These are phyloP conservation scores for Aspergillus pseudoglaucus DNA, from an alignment of 2,329 filamentous ascomycete species.

Conservation along the genomic window DNA sequence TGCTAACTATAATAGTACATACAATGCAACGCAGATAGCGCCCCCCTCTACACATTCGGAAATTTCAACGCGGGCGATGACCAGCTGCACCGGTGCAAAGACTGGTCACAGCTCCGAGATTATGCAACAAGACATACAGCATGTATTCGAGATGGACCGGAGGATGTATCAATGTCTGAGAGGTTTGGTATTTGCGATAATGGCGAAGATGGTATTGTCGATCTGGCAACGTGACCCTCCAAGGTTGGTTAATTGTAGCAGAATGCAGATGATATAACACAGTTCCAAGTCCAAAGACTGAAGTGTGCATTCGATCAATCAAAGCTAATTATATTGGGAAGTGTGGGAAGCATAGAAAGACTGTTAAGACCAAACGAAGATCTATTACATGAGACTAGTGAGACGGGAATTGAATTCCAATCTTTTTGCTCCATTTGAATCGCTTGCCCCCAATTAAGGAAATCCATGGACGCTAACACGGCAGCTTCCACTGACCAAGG, in stretches of 20 bases:
- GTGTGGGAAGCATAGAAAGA: no score
- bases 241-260: no score
- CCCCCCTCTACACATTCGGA: background rate
- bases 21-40: background rate
- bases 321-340: no score
- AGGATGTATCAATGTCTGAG: background rate
- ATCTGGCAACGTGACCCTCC: background rate
- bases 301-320: no score
- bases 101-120: background rate
- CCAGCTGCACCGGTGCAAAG: background rate
- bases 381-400: no score
- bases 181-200: background rate
- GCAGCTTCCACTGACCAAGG: conserved; percentile 16
- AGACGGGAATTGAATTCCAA: no score
- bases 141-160: background rate
- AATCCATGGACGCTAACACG: conserved; percentile 6
- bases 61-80: background rate
- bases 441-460: no score
- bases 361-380: no score
- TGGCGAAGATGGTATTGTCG: background rate
- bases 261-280: no score
- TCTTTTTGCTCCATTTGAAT: no score
- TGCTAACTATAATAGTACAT: background rate
- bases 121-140: background rate
- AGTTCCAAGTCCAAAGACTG: no score